phyloP scores from a whole-genome alignment of 2,329 filamentous ascomycete genomes.

The Diaporthe sp. region DNA sequence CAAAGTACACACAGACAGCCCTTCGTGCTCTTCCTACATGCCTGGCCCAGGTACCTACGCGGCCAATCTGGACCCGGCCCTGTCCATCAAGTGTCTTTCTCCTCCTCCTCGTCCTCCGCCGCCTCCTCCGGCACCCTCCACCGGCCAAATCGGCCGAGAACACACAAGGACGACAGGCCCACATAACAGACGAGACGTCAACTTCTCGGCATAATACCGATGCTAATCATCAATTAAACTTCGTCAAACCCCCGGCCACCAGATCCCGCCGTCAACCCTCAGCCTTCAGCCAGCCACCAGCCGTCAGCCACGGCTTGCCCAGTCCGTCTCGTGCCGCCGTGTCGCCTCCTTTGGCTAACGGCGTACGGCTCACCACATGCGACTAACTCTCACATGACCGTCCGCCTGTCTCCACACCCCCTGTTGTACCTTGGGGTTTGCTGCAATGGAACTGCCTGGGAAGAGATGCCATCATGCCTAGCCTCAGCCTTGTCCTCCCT shows the following conservation, averaged over 20 bases:
- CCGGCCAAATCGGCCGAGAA: conserved; percentile 4
- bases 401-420: neutral
- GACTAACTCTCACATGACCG: conserved; percentile 10
- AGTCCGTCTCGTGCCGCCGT: neutral
- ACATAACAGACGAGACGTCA: neutral
- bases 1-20: neutral
- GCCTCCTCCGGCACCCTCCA: neutral
- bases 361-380: conserved; percentile 13
- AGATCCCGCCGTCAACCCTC: conserved; percentile 5
- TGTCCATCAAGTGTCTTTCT: neutral
- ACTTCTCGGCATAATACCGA: conserved; percentile 20
- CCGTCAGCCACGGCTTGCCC: conserved; percentile 15
- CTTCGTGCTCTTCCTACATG: neutral
- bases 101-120: neutral
- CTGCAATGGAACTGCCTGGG: neutral
- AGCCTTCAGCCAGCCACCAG: conserved; percentile 6
- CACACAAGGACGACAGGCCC: neutral
- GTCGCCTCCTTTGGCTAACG: neutral
- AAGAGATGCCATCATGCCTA: neutral
- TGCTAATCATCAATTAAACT: conserved; percentile 16
- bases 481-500: conserved; percentile 13
- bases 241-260: conserved; percentile 12
- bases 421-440: neutral
- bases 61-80: neutral
- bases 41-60: neutral